Base-by-base conservation (phyloP, 1,139 yeast genomes). In the Komagataea norvegica region DNA sequence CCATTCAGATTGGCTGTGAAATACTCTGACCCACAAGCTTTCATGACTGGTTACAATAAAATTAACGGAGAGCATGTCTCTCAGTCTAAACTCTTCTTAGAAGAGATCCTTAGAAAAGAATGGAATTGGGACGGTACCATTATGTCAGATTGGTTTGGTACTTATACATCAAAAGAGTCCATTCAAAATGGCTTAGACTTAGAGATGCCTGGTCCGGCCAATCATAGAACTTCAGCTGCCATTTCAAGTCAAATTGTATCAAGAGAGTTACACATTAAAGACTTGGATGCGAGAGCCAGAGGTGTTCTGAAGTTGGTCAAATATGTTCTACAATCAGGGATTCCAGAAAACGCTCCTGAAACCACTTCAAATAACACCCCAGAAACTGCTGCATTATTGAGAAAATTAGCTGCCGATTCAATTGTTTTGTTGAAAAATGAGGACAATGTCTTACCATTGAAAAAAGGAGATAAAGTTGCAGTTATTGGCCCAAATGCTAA, bases 81-180 rank as follows among this genome's bases (percentile, higher is more conserved):
- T 11, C 73, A 77, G 47, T 62, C 67, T 28, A 57, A 62, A 38
- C 52, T 57, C 30, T 54, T 75, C 29, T 50, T 77, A 24, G 57
- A 64, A 17, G 68, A 69, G 17, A 60, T 76, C 30, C 59, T 77
- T 40, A 60, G 80, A 41, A 53, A 62, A 5, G 83, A 77, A 54
- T 77, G 80, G 79, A 58, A 61, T 13, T 77, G 70, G 65, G 62
- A 69, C 21, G 83, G 83, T 19, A 57, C 70, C 42, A 58, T 70
- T 26, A 74, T 77, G 77, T 70, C 77, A 21, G 84, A 77, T 56
- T 77, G 83, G 84, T 72, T 55, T 53, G 84, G 83, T 37, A 68
- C 70, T n/a, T 75, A 72, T 51, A 64, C 77, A 21, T 62, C 62
- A 26, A 66, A 64, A 40, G 67, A 64, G 25, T 58, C 77, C 16